Conservation (phyloP, 2,329 filamentous ascomycete species). For the Trichoderma pleuroti region DNA sequence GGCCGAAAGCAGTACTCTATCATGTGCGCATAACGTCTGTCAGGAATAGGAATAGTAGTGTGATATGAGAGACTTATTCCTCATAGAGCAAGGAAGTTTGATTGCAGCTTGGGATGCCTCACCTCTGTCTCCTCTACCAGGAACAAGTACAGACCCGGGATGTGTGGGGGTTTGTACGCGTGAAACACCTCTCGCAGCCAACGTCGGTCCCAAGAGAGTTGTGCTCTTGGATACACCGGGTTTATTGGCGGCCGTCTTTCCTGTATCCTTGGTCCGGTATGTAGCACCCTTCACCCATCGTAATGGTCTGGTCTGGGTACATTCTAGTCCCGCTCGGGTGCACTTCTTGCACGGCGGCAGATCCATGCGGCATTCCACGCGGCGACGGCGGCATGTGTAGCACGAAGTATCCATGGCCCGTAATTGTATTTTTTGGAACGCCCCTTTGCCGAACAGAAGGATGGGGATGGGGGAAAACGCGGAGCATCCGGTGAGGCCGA, state of each 20-base stretch:
- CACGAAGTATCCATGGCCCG: not conserved
- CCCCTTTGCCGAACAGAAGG: not conserved
- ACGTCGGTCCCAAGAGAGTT: not conserved
- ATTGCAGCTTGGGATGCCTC: not conserved
- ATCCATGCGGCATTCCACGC: not conserved
- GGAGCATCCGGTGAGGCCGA: not conserved
- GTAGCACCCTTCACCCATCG: not conserved
- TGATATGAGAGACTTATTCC: not conserved
- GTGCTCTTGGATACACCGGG: not conserved
- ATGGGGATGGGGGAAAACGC: not conserved
- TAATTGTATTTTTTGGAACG: not conserved
- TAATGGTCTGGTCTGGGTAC: not conserved
- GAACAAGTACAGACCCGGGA: not conserved
- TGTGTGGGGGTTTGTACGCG: not conserved
- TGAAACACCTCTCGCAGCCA: not conserved
- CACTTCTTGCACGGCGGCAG: not conserved
- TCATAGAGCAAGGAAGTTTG: not conserved
- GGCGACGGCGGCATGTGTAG: not conserved
- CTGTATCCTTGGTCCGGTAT: not conserved
- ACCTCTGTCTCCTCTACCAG: not conserved
- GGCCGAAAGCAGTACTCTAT: not conserved
- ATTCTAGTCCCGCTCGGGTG: not conserved
- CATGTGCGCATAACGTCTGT: not conserved
- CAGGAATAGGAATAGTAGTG: not conserved
- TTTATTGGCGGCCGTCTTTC: not conserved